Conservation (phyloP, 495 filamentous ascomycete genomes). For the Pyrenula aspistea region DNA sequence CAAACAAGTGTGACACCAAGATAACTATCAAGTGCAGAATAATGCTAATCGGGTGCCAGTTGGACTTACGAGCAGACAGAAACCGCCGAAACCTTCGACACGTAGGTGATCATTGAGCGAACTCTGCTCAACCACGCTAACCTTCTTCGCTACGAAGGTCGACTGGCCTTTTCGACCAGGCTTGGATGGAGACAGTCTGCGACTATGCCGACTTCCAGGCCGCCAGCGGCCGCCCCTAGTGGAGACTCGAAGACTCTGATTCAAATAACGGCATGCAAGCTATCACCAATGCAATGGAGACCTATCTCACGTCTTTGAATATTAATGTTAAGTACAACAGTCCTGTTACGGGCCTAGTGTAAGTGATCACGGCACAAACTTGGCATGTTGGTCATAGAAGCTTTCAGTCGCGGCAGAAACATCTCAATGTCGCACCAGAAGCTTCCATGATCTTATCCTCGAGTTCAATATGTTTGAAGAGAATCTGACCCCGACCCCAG, state of each 20-base stretch:
- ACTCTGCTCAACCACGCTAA: conserved; percentile 1
- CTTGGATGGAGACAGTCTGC: conserved; percentile 20
- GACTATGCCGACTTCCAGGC: conserved; percentile 20
- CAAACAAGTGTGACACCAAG: conserved; percentile 1
- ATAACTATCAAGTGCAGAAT: conserved; percentile 2
- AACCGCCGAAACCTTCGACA: conserved; percentile 8
- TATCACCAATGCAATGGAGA: neutral
- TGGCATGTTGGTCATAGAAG: neutral
- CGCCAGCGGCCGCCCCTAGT: conserved; percentile 4
- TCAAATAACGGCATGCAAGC: neutral
- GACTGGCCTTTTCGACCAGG: conserved; percentile 22
- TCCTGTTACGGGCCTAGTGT: neutral
- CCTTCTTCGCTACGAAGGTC: conserved; percentile 4
- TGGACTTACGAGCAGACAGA: neutral
- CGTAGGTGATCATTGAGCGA: conserved; percentile 3
- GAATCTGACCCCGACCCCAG: neutral
- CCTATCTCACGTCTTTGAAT: neutral
- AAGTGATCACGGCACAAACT: neutral
- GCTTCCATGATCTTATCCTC: neutral
- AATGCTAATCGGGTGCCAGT: neutral
- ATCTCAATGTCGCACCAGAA: neutral
- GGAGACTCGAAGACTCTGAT: neutral
- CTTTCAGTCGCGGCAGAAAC: neutral
- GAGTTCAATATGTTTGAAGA: neutral
- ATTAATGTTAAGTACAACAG: neutral